Conservation (phyloP, 2,329 filamentous ascomycete species). For the Aschersonia sp. region DNA sequence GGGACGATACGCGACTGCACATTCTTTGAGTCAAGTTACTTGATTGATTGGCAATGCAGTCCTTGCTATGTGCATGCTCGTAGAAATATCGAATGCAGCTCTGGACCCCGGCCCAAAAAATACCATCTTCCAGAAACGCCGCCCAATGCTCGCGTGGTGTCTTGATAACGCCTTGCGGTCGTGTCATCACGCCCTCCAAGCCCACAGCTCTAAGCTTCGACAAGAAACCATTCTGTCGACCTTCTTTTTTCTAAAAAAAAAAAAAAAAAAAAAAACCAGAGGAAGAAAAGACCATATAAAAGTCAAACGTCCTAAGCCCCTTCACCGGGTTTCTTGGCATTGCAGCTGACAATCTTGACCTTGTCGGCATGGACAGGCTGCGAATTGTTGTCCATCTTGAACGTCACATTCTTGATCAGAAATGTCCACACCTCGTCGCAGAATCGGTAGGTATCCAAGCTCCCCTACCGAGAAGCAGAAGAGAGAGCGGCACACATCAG, state of each 20-base stretch:
- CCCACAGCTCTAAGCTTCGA: not conserved
- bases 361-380: constrained; percentile 69
- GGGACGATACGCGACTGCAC: too few relatives aligned
- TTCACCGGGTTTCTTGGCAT: constrained; percentile 57
- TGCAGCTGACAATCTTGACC: constrained; percentile 97
- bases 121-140: constrained; percentile 5
- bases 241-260: not conserved
- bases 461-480: constrained; percentile 45
- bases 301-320: constrained; percentile 5
- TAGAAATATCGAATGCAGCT: not conserved
- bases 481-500: constrained; percentile 1
- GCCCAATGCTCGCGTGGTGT: constrained; percentile 4
- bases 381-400: constrained; percentile 80
- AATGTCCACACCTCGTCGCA: constrained; percentile 99
- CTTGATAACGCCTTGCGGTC: too few relatives aligned
- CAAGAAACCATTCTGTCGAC: not conserved
- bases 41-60: not conserved
- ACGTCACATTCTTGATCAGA: constrained; percentile 95
- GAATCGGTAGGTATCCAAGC: constrained; percentile 96
- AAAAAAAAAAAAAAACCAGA: not conserved
- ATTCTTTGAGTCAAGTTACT: too few relatives aligned
- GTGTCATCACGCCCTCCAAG: too few relatives aligned
- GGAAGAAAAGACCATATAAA: not conserved
- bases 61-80: not conserved
- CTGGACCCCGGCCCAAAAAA: not conserved